phyloP scores from a whole-genome alignment of 164 flowering plant species.

The Vitis labrusca region DNA sequence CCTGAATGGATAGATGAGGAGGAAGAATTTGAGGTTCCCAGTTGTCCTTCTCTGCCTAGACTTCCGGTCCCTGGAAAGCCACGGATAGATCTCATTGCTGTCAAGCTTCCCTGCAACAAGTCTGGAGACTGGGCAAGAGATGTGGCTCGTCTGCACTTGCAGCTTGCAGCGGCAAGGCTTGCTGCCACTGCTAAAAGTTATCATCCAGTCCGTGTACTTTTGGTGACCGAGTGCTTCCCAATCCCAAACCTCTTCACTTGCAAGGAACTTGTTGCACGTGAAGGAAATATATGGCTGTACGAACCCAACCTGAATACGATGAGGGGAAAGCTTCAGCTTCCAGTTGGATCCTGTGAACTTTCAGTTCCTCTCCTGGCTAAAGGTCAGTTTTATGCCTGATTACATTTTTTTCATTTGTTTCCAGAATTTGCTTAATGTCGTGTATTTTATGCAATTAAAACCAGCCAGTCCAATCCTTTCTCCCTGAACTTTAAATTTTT shows the following conservation, averaged over 20 bases:
- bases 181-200: slow-evolving; percentile 40
- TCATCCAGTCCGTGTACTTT: slow-evolving; percentile 38
- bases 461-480: no score
- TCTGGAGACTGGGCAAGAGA: slow-evolving; percentile 55
- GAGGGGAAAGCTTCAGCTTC: slow-evolving; percentile 49
- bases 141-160: slow-evolving; percentile 56
- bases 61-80: slow-evolving; percentile 29
- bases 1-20: slow-evolving; percentile 86
- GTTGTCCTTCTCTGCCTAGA: slow-evolving; percentile 50
- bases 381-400: slow-evolving; percentile 26
- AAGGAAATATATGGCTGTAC: slow-evolving; percentile 53
- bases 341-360: slow-evolving; percentile 63
- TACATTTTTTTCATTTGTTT: no score
- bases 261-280: slow-evolving; percentile 43
- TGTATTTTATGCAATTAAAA: no score
- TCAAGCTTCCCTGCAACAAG: slow-evolving; percentile 55
- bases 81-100: slow-evolving; percentile 49
- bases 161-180: slow-evolving; percentile 52
- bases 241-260: slow-evolving; percentile 53
- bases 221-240: slow-evolving; percentile 45
- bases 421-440: no score
- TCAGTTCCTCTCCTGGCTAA: slow-evolving; percentile 45
- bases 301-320: slow-evolving; percentile 39
- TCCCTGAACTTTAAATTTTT: no score
- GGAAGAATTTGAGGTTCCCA: slow-evolving; percentile 55